Base-by-base conservation (phyloP, 2,329 filamentous ascomycete genomes). In the Ophiostoma sp. region DNA sequence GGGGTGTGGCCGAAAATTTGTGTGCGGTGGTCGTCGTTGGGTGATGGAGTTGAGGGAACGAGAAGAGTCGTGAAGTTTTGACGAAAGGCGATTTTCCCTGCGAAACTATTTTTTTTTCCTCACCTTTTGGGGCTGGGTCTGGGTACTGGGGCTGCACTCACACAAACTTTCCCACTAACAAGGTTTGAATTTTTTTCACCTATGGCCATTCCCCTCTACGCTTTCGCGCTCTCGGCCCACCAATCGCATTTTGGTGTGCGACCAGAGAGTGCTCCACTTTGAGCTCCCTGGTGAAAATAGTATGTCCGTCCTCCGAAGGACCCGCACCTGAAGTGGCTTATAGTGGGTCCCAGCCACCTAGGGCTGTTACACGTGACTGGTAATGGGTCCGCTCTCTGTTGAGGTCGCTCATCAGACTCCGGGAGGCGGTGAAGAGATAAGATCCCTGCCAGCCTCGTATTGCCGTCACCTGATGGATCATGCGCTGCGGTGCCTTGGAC, bases 1-100 rank as follows among this genome's bases (percentile, higher is more conserved):
- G 81, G 60, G 65, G 62, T 63, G 41, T 62, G 66, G 64, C 65
- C 65, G 68, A 63, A 58, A 63, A 36, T 67, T 42, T 69, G 62
- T 58, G 63, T 64, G 63, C 63, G 40, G 62, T 69, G 68, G 68
- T 67, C 63, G 69, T 66, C 64, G 67, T 66, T 68, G 67, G 66
- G 69, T 69, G 67, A 69, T 68, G 68, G 69, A 70, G 67, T 62
- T 47, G 64, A 52, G 38, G 58, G 55, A 63, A 64, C 42, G 44
- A 65, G 11, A 58, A 69, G 55, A 66, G 63, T 69, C 68, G 68
- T 66, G 44, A 66, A 67, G 63, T 66, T 64, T 44, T 52, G 40
- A 42, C 60, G 40, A 64, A 66, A 27, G 62, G 49, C 40, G 64
- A 68, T 68, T 69, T 69, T 68, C 64, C 49, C 68, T 64, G 67